A percentile compares a stretch with the other conserved stretches of the same genome.
Conservation (phyloP, 768 basidiomycete genomes). For the Boletus reticuloceps region DNA sequence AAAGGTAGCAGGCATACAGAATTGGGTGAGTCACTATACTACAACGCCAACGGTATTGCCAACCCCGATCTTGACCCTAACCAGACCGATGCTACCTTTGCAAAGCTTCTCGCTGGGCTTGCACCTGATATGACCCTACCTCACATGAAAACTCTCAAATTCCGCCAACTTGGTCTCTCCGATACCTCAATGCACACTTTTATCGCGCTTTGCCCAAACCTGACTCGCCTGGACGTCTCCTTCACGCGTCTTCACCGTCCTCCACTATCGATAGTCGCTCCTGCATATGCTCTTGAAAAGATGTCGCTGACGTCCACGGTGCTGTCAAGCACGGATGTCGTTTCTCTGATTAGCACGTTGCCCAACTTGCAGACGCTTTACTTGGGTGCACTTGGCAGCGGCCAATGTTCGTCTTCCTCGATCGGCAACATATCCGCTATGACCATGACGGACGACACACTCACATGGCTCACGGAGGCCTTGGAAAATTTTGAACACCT, state of each 20-base stretch:
- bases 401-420: constrained; percentile 41
- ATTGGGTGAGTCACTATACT: constrained; percentile 45
- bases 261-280: neutral
- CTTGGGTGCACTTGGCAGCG: constrained; percentile 57
- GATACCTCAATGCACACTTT: constrained; percentile 46
- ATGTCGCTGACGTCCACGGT: constrained; percentile 60
- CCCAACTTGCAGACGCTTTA: constrained; percentile 47
- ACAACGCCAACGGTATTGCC: too few species aligned
- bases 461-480: constrained; percentile 42
- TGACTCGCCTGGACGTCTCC: constrained; percentile 59
- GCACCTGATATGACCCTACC: constrained; percentile 32
- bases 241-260: constrained; percentile 55
- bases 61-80: neutral
- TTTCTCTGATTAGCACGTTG: constrained; percentile 38
- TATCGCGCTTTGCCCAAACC: constrained; percentile 45
- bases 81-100: constrained; percentile 57
- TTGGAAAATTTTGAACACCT: constrained; percentile 38
- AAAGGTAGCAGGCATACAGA: constrained; percentile 60
- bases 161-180: constrained; percentile 52
- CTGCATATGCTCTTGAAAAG: constrained; percentile 45
- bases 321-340: constrained; percentile 39
- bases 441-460: constrained; percentile 53
- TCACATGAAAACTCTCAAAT: constrained; percentile 52
- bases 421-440: constrained; percentile 47
- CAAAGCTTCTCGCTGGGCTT: constrained; percentile 39